A percentile compares a stretch with the other conserved stretches of the same genome.
Conservation (phyloP, 306 rosid genomes). For the Acmispon strigosus region DNA sequence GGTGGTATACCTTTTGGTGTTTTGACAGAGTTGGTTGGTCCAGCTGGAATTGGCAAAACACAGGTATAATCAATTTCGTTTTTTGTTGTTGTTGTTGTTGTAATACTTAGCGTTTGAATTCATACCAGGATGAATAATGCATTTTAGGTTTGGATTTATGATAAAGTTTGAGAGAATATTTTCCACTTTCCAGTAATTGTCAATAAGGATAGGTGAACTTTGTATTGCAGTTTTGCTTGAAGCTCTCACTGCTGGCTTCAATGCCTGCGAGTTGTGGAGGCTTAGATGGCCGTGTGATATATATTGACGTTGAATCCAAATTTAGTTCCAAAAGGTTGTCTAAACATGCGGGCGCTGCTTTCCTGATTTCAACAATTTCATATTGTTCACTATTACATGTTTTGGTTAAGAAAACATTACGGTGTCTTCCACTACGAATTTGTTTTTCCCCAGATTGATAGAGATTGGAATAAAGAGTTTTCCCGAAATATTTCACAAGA, state of each 20-base stretch:
- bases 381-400: conserved; percentile 10
- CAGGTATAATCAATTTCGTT: conserved; percentile 43
- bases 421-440: background rate
- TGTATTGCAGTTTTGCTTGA: conserved; percentile 72
- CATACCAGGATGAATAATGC: background rate
- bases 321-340: conserved; percentile 80
- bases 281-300: conserved; percentile 72
- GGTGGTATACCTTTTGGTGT: conserved; percentile 93
- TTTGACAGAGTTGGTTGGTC: conserved; percentile 94
- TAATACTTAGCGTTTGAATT: background rate
- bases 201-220: conserved; percentile 12
- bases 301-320: conserved; percentile 81
- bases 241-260: conserved; percentile 78
- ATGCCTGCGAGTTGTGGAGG: conserved; percentile 69
- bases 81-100: background rate
- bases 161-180: background rate
- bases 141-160: background rate
- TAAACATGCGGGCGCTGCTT: background rate
- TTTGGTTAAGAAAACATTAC: background rate
- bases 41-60: conserved; percentile 92
- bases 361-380: background rate
- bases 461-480: conserved; percentile 80
- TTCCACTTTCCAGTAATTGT: background rate
- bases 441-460: conserved; percentile 50
- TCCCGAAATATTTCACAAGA: conserved; percentile 72